phyloP scores from a whole-genome alignment of 108 stramenopile species.

The Fragilaria radians region DNA sequence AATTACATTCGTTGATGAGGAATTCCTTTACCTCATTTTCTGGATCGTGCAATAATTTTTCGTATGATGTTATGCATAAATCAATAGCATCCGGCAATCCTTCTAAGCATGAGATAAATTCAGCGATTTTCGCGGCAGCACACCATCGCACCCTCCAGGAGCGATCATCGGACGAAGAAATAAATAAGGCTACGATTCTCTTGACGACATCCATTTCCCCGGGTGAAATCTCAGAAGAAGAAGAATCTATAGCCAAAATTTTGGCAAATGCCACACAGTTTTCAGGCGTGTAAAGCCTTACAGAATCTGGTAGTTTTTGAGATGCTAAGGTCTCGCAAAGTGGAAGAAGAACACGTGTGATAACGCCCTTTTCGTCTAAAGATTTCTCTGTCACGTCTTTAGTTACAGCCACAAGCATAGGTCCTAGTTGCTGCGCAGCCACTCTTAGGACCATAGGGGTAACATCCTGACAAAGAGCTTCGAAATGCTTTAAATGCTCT shows the following conservation, averaged over 20 bases:
- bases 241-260: conserved; percentile 49
- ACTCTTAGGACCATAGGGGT: conserved; percentile 96
- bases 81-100: conserved; percentile 53
- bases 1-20: too few species aligned
- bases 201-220: conserved; percentile 38
- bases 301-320: conserved; percentile 90
- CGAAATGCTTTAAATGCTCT: conserved; percentile 51
- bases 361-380: conserved; percentile 33
- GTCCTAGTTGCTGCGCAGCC: conserved; percentile 75
- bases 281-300: conserved; percentile 90
- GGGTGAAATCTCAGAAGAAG: conserved; percentile 15
- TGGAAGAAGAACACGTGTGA: conserved; percentile 51
- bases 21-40: conserved; percentile 94
- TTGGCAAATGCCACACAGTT: conserved; percentile 84
- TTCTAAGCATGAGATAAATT: conserved; percentile 62
- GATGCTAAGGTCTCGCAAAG: conserved; percentile 76
- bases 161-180: conserved; percentile 83
- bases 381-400: conserved; percentile 34
- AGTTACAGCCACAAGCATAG: conserved; percentile 53
- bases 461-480: conserved; percentile 81
- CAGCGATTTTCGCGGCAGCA: conserved; percentile 84
- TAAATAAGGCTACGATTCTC: conserved; percentile 66
- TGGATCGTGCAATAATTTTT: conserved; percentile 82
- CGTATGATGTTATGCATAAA: conserved; percentile 72
- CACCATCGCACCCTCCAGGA: conserved; percentile 97